Evolutionary conservation across 2,329 filamentous ascomycete genomes (phyloP).

Genomic region (Cytospora mali): DNA sequence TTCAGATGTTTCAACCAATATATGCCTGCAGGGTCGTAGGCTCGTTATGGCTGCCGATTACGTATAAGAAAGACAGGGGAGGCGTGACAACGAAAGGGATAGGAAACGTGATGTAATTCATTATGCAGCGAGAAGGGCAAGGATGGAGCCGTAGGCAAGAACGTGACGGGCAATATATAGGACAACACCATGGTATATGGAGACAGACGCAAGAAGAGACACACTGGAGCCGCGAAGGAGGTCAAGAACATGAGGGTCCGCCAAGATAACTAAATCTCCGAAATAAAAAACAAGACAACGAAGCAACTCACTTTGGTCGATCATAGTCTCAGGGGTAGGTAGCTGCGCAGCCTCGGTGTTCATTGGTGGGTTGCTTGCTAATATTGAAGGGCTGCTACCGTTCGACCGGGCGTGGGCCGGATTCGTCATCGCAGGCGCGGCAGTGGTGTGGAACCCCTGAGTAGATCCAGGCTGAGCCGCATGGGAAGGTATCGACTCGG

Average conservation of each 20-base stretch:
- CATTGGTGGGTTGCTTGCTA: slow-evolving; percentile 34
- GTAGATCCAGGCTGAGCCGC: slow-evolving; percentile 15
- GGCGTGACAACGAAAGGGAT: neutral
- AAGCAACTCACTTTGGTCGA: slow-evolving; percentile 35
- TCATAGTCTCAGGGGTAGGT: slow-evolving; percentile 39
- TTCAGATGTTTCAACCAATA: neutral
- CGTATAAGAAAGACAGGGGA: neutral
- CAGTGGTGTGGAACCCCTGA: slow-evolving; percentile 17
- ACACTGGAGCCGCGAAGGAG: neutral
- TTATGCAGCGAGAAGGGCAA: neutral
- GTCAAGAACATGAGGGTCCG: slow-evolving; percentile 14
- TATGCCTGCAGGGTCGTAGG: neutral
- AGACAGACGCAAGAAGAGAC: neutral
- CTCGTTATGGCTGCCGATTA: neutral
- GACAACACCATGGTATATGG: slow-evolving; percentile 1
- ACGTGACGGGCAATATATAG: neutral
- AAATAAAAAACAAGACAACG: neutral
- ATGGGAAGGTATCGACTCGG: slow-evolving; percentile 17
- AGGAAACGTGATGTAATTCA: neutral
- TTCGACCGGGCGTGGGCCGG: slow-evolving; percentile 31
- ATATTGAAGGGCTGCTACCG: slow-evolving; percentile 35
- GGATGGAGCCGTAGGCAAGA: neutral
- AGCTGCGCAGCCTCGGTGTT: slow-evolving; percentile 38
- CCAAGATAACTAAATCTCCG: slow-evolving; percentile 1
- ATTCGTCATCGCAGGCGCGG: slow-evolving; percentile 29